Percentiles rank a stretch among this genome's conserved stretches.
These are phyloP conservation scores for Phanerochaete sordida DNA, from an alignment of 768 basidiomycete genomes.

Conservation along the genomic window DNA sequence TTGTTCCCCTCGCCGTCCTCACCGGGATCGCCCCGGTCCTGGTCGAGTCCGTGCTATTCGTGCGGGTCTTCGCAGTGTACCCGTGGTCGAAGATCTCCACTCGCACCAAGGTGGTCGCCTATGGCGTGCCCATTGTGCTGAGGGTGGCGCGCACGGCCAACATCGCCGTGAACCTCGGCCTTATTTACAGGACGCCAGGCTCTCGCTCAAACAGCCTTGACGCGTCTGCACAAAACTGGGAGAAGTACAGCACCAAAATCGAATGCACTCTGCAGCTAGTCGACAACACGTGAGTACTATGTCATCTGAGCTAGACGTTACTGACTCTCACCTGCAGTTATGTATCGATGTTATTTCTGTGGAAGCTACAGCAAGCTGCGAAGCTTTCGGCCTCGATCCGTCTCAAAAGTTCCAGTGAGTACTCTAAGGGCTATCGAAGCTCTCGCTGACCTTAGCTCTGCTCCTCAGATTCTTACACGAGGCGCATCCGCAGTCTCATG, in stretches of 20 bases:
- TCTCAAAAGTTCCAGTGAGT: not conserved
- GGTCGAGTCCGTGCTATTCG: not conserved
- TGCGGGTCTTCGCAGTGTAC: not conserved
- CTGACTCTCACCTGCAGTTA: too few relatives aligned
- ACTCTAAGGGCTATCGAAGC: too few relatives aligned
- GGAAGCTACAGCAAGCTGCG: not conserved
- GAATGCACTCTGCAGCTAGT: not conserved
- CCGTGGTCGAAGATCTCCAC: not conserved
- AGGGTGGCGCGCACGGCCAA: not conserved
- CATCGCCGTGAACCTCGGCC: too few relatives aligned
- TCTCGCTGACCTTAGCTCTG: too few relatives aligned
- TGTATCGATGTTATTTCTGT: slow-evolving; percentile 1
- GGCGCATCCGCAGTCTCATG: not conserved
- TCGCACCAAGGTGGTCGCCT: not conserved
- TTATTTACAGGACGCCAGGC: too few relatives aligned
- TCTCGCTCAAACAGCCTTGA: too few relatives aligned
- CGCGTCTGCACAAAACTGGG: not conserved
- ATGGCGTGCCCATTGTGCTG: not conserved
- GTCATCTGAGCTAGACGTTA: too few relatives aligned
- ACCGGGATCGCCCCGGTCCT: not conserved
- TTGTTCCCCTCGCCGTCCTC: not conserved
- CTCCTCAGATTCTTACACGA: not conserved
- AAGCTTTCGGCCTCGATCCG: not conserved
- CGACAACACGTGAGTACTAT: not conserved
- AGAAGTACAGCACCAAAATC: not conserved